Evolutionary conservation across 2,329 filamentous ascomycete genomes (phyloP), one percentile per base, ranked within the genome.

Genomic region (Claviceps fusiformis): DNA sequence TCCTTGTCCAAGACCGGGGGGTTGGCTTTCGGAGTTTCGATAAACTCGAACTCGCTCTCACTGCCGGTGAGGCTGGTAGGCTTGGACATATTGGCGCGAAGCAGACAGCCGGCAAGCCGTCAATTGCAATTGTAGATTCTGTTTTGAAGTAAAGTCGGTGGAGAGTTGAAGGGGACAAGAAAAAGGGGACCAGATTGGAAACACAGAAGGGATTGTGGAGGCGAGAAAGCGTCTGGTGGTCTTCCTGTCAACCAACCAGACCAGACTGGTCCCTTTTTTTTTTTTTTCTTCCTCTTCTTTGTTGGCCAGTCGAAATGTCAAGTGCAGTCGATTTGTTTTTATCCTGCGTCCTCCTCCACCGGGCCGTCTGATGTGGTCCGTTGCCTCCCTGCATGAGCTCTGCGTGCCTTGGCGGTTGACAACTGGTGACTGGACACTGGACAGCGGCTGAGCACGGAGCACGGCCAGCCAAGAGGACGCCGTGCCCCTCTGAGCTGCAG

Each of bases 1-100:
- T 79, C 78, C 64, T 68, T 68, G 56, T 86, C 85, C 66, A 85
- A 89, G 62, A 84, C 83, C 63, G 85, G 67, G 56, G 65, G 64
- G 27, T 58, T 61, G 61, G 65, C 62, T 51, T 71, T 63, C 50
- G 72, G 72, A 60, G 72, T 75, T 57, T 69, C 62, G 60, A 73
- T 68, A 60, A 73, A 74, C 62, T 70, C 67, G 56, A 74, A 71
- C 62, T 74, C 70, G 59, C 63, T 64, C 59, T 68, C 67, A 50
- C 61, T 60, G 60, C 65, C 63, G 45, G 59, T 66, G 59, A 67
- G 61, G 55, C 61, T 63, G 33, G 61, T 62, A 54, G 62, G 59
- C 57, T 70, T 68, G 57, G 67, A 67, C 67, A 70, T 70, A 45
- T 57, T 67, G 64, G 61, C 60, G 10, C 35, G 59, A 45, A 57